phyloP scores from a whole-genome alignment of 371 early-diverging fungal genomes.

The Mucor piriformis region DNA sequence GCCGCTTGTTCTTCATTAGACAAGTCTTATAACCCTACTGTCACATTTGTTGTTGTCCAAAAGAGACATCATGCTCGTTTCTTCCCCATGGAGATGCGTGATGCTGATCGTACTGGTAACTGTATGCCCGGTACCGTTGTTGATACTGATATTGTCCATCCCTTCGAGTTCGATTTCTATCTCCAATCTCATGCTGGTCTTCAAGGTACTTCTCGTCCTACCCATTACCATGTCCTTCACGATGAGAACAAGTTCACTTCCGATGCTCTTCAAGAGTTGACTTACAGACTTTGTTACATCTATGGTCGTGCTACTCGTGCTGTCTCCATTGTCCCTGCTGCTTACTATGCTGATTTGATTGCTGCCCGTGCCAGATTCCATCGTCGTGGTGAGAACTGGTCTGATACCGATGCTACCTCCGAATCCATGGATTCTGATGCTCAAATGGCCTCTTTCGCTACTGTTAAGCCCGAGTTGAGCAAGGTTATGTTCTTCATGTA shows the following conservation, averaged over 20 bases:
- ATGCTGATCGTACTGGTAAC: slow-evolving; percentile 47
- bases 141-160: slow-evolving; percentile 85
- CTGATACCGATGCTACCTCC: slow-evolving; percentile 48
- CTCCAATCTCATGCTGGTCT: slow-evolving; percentile 89
- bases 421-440: slow-evolving; percentile 46
- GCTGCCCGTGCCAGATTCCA: slow-evolving; percentile 87
- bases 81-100: slow-evolving; percentile 73
- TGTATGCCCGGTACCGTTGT: slow-evolving; percentile 89
- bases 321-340: slow-evolving; percentile 84
- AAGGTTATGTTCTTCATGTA: slow-evolving; percentile 36
- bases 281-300: slow-evolving; percentile 87
- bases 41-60: slow-evolving; percentile 94
- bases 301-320: slow-evolving; percentile 85
- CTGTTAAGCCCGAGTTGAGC: slow-evolving; percentile 32
- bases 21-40: slow-evolving; percentile 71
- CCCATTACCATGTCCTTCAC: slow-evolving; percentile 84
- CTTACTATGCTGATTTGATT: slow-evolving; percentile 91
- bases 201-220: slow-evolving; percentile 92
- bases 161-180: slow-evolving; percentile 88
- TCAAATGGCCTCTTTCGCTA: slow-evolving; percentile 47
- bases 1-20: slow-evolving; percentile 78
- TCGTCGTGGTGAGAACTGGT: slow-evolving; percentile 55
- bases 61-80: slow-evolving; percentile 97
- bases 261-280: slow-evolving; percentile 80
- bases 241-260: slow-evolving; percentile 86